Evolutionary conservation across 2,329 filamentous ascomycete genomes (phyloP).

Genomic region (Parastagonospora avenae): DNA sequence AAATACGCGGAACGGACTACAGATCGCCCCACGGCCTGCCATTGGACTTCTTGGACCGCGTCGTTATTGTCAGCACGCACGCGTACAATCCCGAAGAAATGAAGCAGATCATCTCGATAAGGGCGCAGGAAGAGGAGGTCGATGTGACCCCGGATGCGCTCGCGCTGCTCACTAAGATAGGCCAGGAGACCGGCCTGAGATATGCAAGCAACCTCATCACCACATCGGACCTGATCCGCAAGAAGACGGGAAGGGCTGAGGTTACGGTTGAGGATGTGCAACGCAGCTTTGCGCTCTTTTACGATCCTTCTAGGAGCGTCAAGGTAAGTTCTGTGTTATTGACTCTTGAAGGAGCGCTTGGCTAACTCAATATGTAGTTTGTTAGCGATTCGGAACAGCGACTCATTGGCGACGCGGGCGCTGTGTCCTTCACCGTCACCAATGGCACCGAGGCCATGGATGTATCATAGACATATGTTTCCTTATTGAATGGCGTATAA

Average conservation of each 20-base stretch:
- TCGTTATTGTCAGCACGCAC: constrained; percentile 95
- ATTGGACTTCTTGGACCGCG: constrained; percentile 92
- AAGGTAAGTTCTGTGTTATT: constrained; percentile 53
- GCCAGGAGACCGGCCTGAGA: constrained; percentile 85
- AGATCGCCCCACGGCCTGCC: constrained; percentile 91
- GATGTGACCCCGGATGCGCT: constrained; percentile 89
- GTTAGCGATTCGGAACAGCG: constrained; percentile 89
- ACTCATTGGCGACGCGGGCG: constrained; percentile 85
- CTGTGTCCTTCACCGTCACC: constrained; percentile 68
- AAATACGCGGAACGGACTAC: constrained; percentile 92
- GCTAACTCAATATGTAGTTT: constrained; percentile 58
- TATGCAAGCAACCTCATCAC: constrained; percentile 99
- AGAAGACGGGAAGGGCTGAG: constrained; percentile 84
- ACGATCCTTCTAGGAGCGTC: constrained; percentile 84
- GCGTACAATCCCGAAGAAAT: constrained; percentile 84
- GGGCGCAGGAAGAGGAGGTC: constrained; percentile 94
- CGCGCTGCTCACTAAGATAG: constrained; percentile 93
- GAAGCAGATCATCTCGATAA: constrained; percentile 87
- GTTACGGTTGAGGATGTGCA: constrained; percentile 88
- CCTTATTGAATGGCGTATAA: constrained; percentile 24
- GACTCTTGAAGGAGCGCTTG: not conserved
- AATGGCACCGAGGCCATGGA: constrained; percentile 72
- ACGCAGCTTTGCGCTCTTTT: constrained; percentile 92
- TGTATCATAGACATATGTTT: constrained; percentile 55
- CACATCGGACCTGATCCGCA: constrained; percentile 83